Evolutionary conservation across 2,329 filamentous ascomycete genomes (phyloP).

Genomic region (Colletotrichum cereale): DNA sequence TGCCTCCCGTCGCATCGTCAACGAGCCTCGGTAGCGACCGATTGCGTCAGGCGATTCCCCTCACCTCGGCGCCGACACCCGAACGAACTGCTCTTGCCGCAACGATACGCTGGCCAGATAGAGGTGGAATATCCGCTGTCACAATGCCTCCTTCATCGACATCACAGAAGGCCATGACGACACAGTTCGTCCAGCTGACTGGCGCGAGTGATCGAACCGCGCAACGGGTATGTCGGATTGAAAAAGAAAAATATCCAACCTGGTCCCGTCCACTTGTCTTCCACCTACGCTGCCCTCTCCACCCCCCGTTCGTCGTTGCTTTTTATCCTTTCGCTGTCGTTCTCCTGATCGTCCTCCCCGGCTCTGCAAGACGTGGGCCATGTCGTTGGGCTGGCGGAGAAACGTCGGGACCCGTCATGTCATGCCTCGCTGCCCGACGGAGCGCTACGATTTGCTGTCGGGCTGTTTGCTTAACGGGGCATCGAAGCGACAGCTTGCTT

Average conservation of each 20-base stretch:
- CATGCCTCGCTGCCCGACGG: constrained; percentile 18
- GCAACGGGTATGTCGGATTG: constrained; percentile 55
- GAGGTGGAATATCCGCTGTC: constrained; percentile 3
- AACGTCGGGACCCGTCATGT: constrained; percentile 24
- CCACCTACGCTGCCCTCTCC: constrained; percentile 5
- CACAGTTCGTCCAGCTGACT: constrained; percentile 59
- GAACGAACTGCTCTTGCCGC: neutral
- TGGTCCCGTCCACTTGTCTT: neutral
- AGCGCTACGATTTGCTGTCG: neutral
- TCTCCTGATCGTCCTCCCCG: constrained; percentile 8
- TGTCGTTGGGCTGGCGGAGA: constrained; percentile 11
- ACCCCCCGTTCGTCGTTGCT: neutral
- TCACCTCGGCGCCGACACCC: neutral
- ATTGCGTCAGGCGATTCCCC: constrained; percentile 34
- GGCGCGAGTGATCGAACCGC: constrained; percentile 59
- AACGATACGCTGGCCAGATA: constrained; percentile 8
- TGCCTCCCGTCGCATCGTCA: constrained; percentile 5
- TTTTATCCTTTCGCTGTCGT: neutral
- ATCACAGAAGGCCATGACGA: constrained; percentile 56
- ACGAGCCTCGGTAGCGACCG: constrained; percentile 7
- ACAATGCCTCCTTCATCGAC: constrained; percentile 54
- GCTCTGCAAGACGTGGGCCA: constrained; percentile 5
- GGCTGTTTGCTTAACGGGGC: constrained; percentile 16
- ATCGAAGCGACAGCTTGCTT: constrained; percentile 11
- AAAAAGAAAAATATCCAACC: constrained; percentile 16